Base-by-base conservation (phyloP, 352 stramenopile species). In the Phytophthora cryptogea region DNA sequence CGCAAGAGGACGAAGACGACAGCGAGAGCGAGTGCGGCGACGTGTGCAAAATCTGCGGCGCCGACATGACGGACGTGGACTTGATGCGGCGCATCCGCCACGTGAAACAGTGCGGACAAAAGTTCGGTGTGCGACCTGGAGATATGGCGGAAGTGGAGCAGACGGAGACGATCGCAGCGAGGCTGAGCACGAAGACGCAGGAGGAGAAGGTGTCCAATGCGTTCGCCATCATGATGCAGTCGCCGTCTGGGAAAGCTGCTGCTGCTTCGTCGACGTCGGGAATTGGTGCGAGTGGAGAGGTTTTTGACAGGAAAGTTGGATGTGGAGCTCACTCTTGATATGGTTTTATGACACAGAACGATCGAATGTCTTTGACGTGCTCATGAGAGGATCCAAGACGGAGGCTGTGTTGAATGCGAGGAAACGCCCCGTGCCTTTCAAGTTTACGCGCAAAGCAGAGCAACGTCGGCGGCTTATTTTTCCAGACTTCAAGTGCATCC, bases 321-420 rank as follows among this genome's bases (percentile, higher is more conserved):
- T 23, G 20, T 23, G 20, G 9, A 36, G 31, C 39, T 44, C 26
- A 44, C 16, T 28, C 7, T 42, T 54, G 20, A 35, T 20, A 48
- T 54, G 11, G 50, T 56, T 40, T 32, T 66, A 17, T 58, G 30
- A 7, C 33, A 9, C 28, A 73, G 68, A 63, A 39, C 61, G 54
- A 32, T 78, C 76, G 8, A 92, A 91, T 46, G 84, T 88, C 5
- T 95, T 95, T 50, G 81, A 95, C 13, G 66, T 94, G 20, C 48
- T 94, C 33, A 95, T 95, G 86, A 83, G 89, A 36, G 81, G 80
- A 51, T 85, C 83, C 35, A 82, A 83, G 62, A 91, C 83, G 0
- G 68, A 72, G 20, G 65, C 80, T 0, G 73, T 92, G 11, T 54
- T 73, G 11, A 68, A 74, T 30, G 64, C 56, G 27, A 56, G 63